These are phyloP conservation scores for Dactylonectria macrodidyma DNA, from an alignment of 2,329 filamentous ascomycete genomes.

Conservation along the genomic window DNA sequence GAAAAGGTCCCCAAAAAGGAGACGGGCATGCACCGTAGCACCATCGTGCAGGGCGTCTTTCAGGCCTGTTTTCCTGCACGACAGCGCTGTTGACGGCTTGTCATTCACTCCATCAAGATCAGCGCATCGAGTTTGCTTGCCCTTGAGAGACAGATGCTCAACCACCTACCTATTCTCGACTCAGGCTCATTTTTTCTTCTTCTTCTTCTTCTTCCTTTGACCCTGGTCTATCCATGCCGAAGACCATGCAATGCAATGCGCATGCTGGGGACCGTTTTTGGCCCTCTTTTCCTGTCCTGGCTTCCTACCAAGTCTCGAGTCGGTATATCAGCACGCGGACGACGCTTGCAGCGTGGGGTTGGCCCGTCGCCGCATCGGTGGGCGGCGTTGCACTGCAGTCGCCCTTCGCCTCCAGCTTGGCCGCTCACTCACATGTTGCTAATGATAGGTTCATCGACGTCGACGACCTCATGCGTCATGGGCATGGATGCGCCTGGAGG, in stretches of 20 bases:
- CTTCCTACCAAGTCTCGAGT: conserved; percentile 38
- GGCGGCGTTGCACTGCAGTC: conserved; percentile 36
- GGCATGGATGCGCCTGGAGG: conserved; percentile 7
- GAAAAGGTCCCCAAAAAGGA: conserved; percentile 29
- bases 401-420: conserved; percentile 34
- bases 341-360: conserved; percentile 42
- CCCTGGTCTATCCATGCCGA: conserved; percentile 4
- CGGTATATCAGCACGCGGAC: conserved; percentile 44
- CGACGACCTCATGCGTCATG: conserved; percentile 35
- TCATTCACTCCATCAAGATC: conserved; percentile 20
- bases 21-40: conserved; percentile 29
- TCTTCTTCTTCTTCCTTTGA: not conserved
- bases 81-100: conserved; percentile 20
- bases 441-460: conserved; percentile 50
- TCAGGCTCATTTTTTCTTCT: too few species aligned
- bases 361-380: conserved; percentile 25
- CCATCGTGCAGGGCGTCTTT: conserved; percentile 12
- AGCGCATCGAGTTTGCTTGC: conserved; percentile 7
- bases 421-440: conserved; percentile 47
- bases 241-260: not conserved
- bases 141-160: conserved; percentile 16
- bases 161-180: not conserved
- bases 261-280: conserved; percentile 12
- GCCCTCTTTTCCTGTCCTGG: conserved; percentile 11
- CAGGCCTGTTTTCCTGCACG: conserved; percentile 13